Base-by-base conservation (phyloP, 2,329 filamentous ascomycete species). In the Penicillium freii region DNA sequence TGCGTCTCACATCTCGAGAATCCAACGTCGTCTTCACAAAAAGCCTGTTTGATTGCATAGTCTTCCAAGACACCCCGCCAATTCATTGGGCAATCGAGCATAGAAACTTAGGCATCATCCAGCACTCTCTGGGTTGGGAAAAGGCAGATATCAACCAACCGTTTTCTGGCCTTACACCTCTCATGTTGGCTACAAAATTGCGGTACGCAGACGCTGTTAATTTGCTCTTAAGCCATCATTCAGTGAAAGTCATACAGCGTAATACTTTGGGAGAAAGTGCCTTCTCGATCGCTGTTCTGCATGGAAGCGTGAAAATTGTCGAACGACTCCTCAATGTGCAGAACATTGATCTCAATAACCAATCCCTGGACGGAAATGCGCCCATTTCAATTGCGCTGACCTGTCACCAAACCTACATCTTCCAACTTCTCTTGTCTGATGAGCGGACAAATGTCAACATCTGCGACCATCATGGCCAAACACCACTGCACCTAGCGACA, bases 181-280 rank as follows among this genome's bases (percentile, higher is more conserved):
- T 43, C 15, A 51, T 51, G 27, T 11, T 51, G 13, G 49, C 49
- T 43, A 43, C 19, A 51, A 23, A 51, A 9, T 43, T 51, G 19
- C 49, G 38, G 27, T 51, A 43, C 49, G 2, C 27, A 51, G 38
- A 43, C 1, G 49, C 49, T 43, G 27, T 43, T 51, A 5, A 34
- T 43, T 51, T 51, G 19, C 49, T 51, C n/a, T 51, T 34, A 43
- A 42, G 49, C 27, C 15, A 51, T 51, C 17, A 51, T 51, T 51
- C 19, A 34, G 49, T 43, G n/a, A 42, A 19, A 4, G n/a, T 31
- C 25, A 51, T 31, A 50, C 11, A 50, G 25, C 11, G 36, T 50
- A 31, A 50, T 27, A 40, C 10, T 31, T 40, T 50, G 10, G 48
- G 48, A 40, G 23, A 50, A 50, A 50, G 36, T 42, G 36, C 48